Conservation (phyloP, 192 early-diverging fungal genomes). For the Podochytrium sp. region DNA sequence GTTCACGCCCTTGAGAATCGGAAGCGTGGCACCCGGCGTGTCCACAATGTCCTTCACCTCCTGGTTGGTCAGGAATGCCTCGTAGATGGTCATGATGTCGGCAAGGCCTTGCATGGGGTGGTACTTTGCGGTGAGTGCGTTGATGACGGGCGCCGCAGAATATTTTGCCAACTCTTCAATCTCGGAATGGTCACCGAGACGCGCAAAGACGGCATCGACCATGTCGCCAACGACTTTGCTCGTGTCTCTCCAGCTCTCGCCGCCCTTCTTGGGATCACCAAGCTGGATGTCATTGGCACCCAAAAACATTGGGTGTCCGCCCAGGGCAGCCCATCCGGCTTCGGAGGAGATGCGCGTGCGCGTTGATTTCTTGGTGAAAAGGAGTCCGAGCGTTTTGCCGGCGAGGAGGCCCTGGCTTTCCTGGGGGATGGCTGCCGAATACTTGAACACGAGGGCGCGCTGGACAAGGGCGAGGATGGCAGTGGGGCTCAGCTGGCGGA, state of each 20-base stretch:
- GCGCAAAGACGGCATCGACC: constrained; percentile 94
- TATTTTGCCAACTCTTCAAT: constrained; percentile 86
- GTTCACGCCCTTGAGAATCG: constrained; percentile 61
- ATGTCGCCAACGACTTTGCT: constrained; percentile 89
- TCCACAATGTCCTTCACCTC: constrained; percentile 15
- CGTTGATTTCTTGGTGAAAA: constrained; percentile 95
- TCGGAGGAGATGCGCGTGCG: constrained; percentile 96
- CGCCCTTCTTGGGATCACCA: constrained; percentile 64
- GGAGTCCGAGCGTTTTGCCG: constrained; percentile 87
- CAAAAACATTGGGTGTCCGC: constrained; percentile 95
- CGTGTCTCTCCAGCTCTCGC: constrained; percentile 91
- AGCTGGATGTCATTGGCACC: constrained; percentile 95
- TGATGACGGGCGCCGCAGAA: constrained; percentile 91
- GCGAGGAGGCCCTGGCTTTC: constrained; percentile 14
- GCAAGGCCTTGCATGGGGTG: constrained; percentile 98
- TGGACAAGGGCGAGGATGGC: constrained; percentile 80
- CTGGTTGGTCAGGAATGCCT: constrained; percentile 50
- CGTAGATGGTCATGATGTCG: constrained; percentile 94
- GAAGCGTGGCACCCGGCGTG: constrained; percentile 40
- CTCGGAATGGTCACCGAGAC: constrained; percentile 86
- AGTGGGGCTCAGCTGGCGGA: constrained; percentile 77
- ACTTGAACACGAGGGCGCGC: constrained; percentile 81
- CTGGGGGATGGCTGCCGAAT: background rate
- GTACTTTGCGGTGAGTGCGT: constrained; percentile 93
- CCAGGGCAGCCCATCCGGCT: constrained; percentile 85